phyloP scores from a whole-genome alignment of 176 grass and related monocot species.

The Ampelocalamus luodianensis region DNA sequence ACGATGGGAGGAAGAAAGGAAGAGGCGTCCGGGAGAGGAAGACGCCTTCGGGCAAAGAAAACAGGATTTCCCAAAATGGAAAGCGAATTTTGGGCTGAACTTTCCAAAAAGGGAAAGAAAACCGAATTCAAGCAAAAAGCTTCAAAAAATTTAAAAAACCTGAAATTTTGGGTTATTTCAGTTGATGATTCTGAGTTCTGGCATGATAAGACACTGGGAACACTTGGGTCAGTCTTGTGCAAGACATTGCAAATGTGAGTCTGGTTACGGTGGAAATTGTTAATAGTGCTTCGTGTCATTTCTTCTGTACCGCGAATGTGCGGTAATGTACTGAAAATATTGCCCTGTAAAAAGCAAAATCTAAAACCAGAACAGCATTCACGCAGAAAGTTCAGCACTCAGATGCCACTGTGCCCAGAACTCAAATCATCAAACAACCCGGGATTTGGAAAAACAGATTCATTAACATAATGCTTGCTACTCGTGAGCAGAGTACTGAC shows the following conservation, averaged over 20 bases:
- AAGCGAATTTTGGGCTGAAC: no score
- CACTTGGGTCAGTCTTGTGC: not conserved
- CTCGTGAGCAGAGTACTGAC: not conserved
- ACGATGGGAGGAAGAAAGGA: no score
- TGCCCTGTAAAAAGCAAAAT: not conserved
- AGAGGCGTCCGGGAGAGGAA: no score
- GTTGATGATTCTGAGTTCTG: conserved; percentile 14
- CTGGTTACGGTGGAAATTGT: not conserved
- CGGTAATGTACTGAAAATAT: not conserved
- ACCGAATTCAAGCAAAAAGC: no score
- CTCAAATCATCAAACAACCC: not conserved
- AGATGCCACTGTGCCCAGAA: not conserved
- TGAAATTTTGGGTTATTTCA: no score
- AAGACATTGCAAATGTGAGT: not conserved
- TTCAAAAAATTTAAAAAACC: no score
- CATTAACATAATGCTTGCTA: not conserved
- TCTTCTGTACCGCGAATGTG: not conserved
- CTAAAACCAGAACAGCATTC: not conserved
- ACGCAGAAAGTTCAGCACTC: not conserved
- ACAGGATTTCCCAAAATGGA: no score
- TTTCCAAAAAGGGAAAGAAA: no score
- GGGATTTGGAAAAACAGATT: not conserved
- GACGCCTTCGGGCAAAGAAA: no score
- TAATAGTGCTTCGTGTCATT: not conserved
- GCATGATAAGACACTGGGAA: conserved; percentile 15